Evolutionary conservation across 1,284 basidiomycete species (phyloP), one percentile per base, ranked within the genome.

Genomic region (Ganoderma multipileum): DNA sequence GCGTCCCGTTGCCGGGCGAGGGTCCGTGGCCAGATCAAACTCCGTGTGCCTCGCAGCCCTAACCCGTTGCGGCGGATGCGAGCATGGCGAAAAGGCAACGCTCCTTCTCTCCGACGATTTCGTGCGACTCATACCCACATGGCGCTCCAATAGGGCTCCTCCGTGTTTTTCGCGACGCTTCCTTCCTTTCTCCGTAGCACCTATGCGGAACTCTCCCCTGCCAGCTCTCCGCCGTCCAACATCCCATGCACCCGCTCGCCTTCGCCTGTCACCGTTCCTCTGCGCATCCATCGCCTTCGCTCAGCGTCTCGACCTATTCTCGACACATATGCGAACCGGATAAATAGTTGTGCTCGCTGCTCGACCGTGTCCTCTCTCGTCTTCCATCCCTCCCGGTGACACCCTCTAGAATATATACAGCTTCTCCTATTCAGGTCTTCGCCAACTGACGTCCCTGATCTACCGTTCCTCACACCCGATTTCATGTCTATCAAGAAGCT

Each of bases 1-100:
- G 58, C 58, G 58, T 60, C 64, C 63, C 61, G 62, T 55, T 64
- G 64, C 64, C 64, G 50, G 64, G 52, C n/a, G 23, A 50, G 20
- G 47, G 47, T 23, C 23, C 55, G 30, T 54, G 33, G 44, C 64
- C 42, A 68, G 66, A 68, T 66, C 63, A 62, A 60, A 66, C 71
- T 76, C 76, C 76, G 76, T 70, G 76, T 76, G 73, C 76, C 76
- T 78, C 76, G 76, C 76, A 78, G 70, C 55, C 73, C 73, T 73
- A 72, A 71, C 72, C 75, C 67, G 28, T 62, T 63, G 66, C 62
- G 64, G 70, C 42, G 33, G 30, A 55, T 30, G 38, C 39, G 58
- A 42, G 12, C 58, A 63, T 44, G 68, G 65, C 41, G 28, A 68
- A 66, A 65, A 64, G 71, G 68, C 39, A 68, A 50, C 47, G 12